Base-by-base conservation (phyloP, 306 rosid species). In the Astragalus glycyphyllos region DNA sequence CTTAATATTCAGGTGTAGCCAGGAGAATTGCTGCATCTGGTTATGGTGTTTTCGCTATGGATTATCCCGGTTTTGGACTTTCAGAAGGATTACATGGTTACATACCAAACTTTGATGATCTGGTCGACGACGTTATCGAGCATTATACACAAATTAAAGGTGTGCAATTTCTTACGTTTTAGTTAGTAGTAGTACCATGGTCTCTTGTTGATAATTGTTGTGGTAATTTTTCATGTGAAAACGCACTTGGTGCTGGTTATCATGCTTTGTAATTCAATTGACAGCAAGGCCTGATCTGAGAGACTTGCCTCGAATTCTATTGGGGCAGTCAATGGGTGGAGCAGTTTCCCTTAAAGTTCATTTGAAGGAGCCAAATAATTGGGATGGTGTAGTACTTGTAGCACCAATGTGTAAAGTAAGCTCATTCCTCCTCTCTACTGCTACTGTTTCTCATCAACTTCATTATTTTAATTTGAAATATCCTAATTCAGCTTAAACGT, bases 381-480 rank as follows among this genome's bases (percentile, higher is more conserved):
- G 97, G 98, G 97, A 88, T 64, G 98, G 93, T 46, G 72, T 88
- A 26, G 74, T 92, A 51, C 98, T 92, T 29, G 91, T 90, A 65
- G 98, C 98, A 29, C 97, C 96, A 49, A 92, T 92, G 98, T 92
- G 98, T 78, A 90, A 88, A 85, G 98, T 90, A 86, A 80, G 97
- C 58, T 48, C 54, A 42, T 78, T 62, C 35, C 37, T 37, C 37
- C 64, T 17, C 48, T 71, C 37, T 66, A 55, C 66, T 68, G 16
- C 6, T 63, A 40, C 65, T 51, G 34, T 53, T 72, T 38, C 23
- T 72, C 23, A 17, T 35, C 29, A 15, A 31, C 14, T 40, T 41
- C n/a, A 23, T 49, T 45, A 38, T 71, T 37, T 16, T 35, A 29
- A 16, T 54, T 81, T 68, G 31, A 1, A 2, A 54, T 54, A 51